Evolutionary conservation across 2,329 filamentous ascomycete genomes (phyloP), one percentile per base, ranked within the genome.

Genomic region (Fusarium miscanthi): DNA sequence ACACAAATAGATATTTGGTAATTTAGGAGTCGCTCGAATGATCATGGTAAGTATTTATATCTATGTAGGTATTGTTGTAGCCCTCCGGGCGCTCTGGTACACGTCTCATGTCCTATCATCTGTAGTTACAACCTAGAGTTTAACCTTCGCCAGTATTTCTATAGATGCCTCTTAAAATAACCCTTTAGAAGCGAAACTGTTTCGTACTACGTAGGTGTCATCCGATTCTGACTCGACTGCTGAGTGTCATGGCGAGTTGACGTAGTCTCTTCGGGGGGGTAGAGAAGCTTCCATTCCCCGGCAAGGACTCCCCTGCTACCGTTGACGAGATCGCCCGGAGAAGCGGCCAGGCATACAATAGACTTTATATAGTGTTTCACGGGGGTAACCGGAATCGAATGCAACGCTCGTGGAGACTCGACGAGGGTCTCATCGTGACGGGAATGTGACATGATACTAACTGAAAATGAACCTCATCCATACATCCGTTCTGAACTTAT

Each of bases 401-500:
- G n/a, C 16, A 11, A 33, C 12, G 16, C 6, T 51, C 8, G n/a
- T 3, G 16, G 11, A 23, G 10, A 5, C 4, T 23, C 16, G 33
- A 7, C 5, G 16, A 13, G 3, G 1, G n/a, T 23, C 2, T 49
- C n/a, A 9, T 0, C 8, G 8, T 5, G 11, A 23, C 17, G 30
- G 4, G 3, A 19, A 23, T 33, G 6, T 13, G 8, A 19, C 2
- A 33, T 13, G 16, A 17, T 11, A n/a, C 5, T 49, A 0, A 23
- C 2, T 23, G 27, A 21, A 30, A 16, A 46, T 21, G 4, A 30
- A 16, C 19, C 6, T 16, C 25, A n/a, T 14, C 11, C 23, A 8
- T 11, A 6, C 21, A 10, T 13, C 12, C 2, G 0, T 6, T 21
- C 21, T 13, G 11, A 23, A n/a, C 31, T 31, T 11, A 16, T 2